Percentiles rank a stretch among this genome's conserved stretches.
These are phyloP conservation scores for Annulohypoxylon truncatum DNA, from an alignment of 2,329 filamentous ascomycete species.

Conservation along the genomic window DNA sequence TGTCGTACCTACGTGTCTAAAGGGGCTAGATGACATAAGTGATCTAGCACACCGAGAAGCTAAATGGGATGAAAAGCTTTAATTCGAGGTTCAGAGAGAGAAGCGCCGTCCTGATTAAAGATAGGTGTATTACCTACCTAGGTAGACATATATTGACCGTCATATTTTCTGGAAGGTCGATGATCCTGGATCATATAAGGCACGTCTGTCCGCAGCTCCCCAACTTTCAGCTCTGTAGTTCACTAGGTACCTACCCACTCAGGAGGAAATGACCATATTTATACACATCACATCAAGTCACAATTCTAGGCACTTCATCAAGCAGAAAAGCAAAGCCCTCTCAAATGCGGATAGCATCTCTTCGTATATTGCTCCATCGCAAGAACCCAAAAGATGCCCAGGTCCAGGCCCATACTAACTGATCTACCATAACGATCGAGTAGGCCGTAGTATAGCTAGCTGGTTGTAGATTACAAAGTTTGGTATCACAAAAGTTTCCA, in stretches of 20 bases:
- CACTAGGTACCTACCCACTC: too few relatives aligned
- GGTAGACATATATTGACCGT: too few relatives aligned
- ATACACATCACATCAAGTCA: neutral
- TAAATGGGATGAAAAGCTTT: neutral
- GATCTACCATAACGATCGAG: constrained; percentile 20
- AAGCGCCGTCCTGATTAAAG: too few relatives aligned
- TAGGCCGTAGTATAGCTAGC: neutral
- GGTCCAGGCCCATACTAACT: neutral
- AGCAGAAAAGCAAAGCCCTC: neutral
- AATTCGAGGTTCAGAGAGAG: neutral
- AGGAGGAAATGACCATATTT: too few relatives aligned
- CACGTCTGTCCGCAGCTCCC: too few relatives aligned
- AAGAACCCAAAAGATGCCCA: neutral
- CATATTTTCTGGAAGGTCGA: too few relatives aligned
- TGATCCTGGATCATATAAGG: too few relatives aligned
- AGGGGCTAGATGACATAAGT: neutral
- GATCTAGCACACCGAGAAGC: neutral
- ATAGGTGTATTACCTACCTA: too few relatives aligned
- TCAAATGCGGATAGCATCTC: neutral
- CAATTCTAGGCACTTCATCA: neutral
- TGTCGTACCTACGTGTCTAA: neutral
- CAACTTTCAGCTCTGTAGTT: too few relatives aligned
- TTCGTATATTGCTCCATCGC: neutral
- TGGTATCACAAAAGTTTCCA: constrained; percentile 27
- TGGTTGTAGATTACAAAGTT: neutral